Conservation (phyloP, 2,329 filamentous ascomycete genomes). For the Colletotrichum sp. region DNA sequence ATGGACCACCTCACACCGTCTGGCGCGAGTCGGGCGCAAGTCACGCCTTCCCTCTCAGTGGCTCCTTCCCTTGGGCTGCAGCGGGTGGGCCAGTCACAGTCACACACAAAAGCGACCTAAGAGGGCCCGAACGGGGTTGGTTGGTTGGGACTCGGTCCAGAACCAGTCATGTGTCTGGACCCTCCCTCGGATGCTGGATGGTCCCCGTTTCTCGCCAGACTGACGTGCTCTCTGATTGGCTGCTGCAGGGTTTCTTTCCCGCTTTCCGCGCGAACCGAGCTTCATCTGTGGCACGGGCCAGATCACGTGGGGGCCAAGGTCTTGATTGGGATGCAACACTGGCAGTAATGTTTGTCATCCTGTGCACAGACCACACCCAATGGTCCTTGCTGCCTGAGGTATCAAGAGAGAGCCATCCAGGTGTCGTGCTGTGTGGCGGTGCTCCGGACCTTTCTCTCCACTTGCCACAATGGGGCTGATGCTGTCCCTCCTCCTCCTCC, state of each 20-base stretch:
- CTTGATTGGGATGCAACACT: not conserved
- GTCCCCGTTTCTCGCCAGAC: not conserved
- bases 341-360: not conserved
- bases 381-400: not conserved
- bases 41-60: not conserved
- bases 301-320: constrained; percentile 3
- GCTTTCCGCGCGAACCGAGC: not conserved
- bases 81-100: not conserved
- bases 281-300: not conserved
- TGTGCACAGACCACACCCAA: not conserved
- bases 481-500: not conserved
- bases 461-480: not conserved
- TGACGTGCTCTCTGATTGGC: not conserved
- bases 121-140: not conserved
- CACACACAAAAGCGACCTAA: not conserved
- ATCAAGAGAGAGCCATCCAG: not conserved
- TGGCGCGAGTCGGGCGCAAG: constrained; percentile 6
- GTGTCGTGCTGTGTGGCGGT: not conserved
- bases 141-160: constrained; percentile 5
- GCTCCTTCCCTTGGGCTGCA: not conserved
- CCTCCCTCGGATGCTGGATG: not conserved
- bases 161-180: not conserved
- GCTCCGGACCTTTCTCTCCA: not conserved
- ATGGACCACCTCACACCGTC: not conserved
- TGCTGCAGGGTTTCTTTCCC: not conserved